Percentiles rank a stretch among this genome's conserved stretches.
Conservation (phyloP, 1,139 yeast genomes). For the Blastobotrys arbuscula region DNA sequence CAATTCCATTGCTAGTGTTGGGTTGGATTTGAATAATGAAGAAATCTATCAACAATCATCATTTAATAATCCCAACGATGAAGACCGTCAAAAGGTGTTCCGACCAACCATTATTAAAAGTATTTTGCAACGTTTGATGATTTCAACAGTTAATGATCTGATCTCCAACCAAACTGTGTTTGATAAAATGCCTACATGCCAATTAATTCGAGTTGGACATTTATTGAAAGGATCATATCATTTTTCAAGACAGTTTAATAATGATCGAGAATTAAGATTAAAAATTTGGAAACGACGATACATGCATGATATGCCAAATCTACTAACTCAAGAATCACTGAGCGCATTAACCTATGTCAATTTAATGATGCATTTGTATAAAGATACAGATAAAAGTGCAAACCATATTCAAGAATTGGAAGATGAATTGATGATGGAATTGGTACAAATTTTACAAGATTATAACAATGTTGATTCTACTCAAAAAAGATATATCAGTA, state of each 20-base stretch:
- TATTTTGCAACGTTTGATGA: constrained; percentile 81
- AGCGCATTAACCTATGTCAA: constrained; percentile 84
- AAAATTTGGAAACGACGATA: constrained; percentile 88
- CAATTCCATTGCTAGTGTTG: constrained; percentile 14
- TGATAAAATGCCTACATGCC: constrained; percentile 57
- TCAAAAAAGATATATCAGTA: constrained; percentile 69
- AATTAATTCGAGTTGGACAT: constrained; percentile 54
- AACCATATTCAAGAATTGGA: constrained; percentile 36
- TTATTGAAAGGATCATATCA: constrained; percentile 64
- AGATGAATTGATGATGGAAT: constrained; percentile 57
- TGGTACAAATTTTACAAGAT: constrained; percentile 62
- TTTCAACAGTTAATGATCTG: constrained; percentile 78
- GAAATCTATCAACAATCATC: background rate
- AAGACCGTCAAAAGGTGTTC: constrained; percentile 38
- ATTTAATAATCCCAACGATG: constrained; percentile 1
- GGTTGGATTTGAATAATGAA: constrained; percentile 2
- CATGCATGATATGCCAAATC: constrained; percentile 86
- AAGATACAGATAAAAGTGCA: constrained; percentile 36
- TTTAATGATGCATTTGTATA: constrained; percentile 72
- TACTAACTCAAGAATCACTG: constrained; percentile 85
- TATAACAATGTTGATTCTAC: constrained; percentile 65
- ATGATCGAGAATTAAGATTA: constrained; percentile 78
- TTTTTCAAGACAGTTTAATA: constrained; percentile 84
- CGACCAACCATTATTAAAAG: constrained; percentile 87
- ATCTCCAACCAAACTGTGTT: constrained; percentile 63